Conservation (phyloP, 1,139 yeast genomes). For the Hansenula lynferdii region DNA sequence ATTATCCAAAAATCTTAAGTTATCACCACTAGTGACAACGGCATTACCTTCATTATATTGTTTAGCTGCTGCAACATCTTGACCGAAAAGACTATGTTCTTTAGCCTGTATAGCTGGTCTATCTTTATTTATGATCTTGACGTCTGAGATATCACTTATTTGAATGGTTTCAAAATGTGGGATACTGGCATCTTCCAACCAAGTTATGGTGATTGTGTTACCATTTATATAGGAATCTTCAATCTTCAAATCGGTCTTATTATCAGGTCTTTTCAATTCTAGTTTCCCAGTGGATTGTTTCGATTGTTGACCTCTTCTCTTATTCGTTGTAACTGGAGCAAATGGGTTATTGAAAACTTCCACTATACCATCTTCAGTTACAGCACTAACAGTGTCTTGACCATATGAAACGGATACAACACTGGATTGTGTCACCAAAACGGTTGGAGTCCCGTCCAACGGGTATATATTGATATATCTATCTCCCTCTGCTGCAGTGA, state of each 20-base stretch:
- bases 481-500: constrained; percentile 72
- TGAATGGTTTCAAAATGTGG: constrained; percentile 59
- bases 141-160: constrained; percentile 41
- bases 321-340: constrained; percentile 23
- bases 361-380: constrained; percentile 64
- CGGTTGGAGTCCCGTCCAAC: constrained; percentile 34
- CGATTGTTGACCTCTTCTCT: constrained; percentile 39
- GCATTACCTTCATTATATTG: constrained; percentile 70
- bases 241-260: constrained; percentile 32
- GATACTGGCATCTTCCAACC: constrained; percentile 69
- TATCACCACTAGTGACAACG: constrained; percentile 59
- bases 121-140: constrained; percentile 32
- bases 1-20: constrained; percentile 46
- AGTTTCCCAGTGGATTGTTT: constrained; percentile 43
- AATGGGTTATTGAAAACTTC: constrained; percentile 63
- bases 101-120: constrained; percentile 25
- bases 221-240: constrained; percentile 39
- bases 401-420: constrained; percentile 41
- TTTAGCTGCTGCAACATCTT: constrained; percentile 67
- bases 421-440: constrained; percentile 65
- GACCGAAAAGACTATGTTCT: constrained; percentile 45
- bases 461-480: constrained; percentile 74
- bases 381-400: constrained; percentile 41
- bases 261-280: constrained; percentile 39
- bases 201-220: constrained; percentile 44